These are phyloP conservation scores for Candida bentonensis DNA, from an alignment of 805 yeast genomes.

Conservation along the genomic window DNA sequence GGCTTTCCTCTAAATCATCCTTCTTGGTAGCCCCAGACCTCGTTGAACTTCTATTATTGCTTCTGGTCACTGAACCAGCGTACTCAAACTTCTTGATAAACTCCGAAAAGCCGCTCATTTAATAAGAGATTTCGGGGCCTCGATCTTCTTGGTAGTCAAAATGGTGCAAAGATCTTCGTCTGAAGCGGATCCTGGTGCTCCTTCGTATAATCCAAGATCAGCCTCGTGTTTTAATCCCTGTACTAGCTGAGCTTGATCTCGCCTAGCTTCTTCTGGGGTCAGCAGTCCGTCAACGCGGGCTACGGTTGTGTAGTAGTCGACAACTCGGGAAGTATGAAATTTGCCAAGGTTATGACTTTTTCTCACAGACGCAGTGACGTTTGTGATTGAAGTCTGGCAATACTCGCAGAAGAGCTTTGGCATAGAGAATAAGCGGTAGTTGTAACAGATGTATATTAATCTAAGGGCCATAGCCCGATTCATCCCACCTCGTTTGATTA, in stretches of 20 bases:
- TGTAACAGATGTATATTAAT: too few relatives aligned
- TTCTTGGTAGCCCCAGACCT: too few relatives aligned
- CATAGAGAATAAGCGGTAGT: too few relatives aligned
- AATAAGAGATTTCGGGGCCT: not conserved
- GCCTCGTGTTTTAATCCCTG: too few relatives aligned
- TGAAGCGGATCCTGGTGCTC: not conserved
- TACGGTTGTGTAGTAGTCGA: constrained; percentile 12
- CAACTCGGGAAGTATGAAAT: constrained; percentile 9
- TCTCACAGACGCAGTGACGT: constrained; percentile 11
- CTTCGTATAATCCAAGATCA: not conserved
- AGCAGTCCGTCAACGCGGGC: constrained; percentile 5
- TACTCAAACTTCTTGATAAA: not conserved
- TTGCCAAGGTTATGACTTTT: constrained; percentile 11
- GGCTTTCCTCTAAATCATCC: too few relatives aligned
- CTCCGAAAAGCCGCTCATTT: not conserved
- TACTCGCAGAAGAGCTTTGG: constrained; percentile 9
- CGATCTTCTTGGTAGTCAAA: not conserved
- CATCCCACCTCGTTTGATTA: too few relatives aligned
- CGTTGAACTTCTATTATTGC: too few relatives aligned
- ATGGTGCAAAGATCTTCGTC: not conserved
- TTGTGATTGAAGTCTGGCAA: constrained; percentile 11
- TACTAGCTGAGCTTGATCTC: too few relatives aligned
- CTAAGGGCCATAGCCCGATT: too few relatives aligned
- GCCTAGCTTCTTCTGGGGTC: too few relatives aligned
- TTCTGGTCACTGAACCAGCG: not conserved